phyloP scores from a whole-genome alignment of 2,329 filamentous ascomycete species.

The Parastagonospora avenae region DNA sequence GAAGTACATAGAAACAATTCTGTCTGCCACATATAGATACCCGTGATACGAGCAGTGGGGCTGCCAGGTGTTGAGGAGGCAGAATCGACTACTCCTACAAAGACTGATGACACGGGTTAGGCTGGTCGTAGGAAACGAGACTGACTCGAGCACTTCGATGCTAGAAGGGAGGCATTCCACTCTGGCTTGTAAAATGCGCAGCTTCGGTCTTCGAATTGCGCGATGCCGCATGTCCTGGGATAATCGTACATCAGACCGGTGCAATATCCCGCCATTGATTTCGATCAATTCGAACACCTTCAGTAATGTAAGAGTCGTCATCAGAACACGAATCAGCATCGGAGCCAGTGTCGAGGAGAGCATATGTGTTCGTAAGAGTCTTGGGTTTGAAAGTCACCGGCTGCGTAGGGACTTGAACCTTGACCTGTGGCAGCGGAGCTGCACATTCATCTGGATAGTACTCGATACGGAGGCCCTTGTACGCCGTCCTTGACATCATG shows the following conservation, averaged over 20 bases:
- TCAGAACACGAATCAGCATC: constrained; percentile 35
- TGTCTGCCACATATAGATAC: no score
- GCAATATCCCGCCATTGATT: constrained; percentile 26
- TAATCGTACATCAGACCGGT: constrained; percentile 15
- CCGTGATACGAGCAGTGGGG: no score
- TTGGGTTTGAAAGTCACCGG: constrained; percentile 18
- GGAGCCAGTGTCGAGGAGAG: constrained; percentile 34
- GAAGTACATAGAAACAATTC: no score
- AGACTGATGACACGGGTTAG: no score
- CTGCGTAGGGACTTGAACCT: constrained; percentile 7
- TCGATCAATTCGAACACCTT: constrained; percentile 24
- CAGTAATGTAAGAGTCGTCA: constrained; percentile 24
- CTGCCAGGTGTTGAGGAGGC: no score
- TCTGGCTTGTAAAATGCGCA: no score
- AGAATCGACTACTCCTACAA: no score
- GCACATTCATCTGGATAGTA: constrained; percentile 77
- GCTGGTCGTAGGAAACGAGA: no score
- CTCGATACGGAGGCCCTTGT: constrained; percentile 72
- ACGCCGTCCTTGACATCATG: constrained; percentile 71
- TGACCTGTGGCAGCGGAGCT: constrained; percentile 55
- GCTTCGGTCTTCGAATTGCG: no score
- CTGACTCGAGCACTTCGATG: no score
- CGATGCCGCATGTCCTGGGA: no score
- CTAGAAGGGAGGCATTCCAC: no score
- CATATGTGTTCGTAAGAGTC: constrained; percentile 37